Evolutionary conservation across 2,329 filamentous ascomycete species (phyloP).

Genomic region (Colletotrichum cuscutae): DNA sequence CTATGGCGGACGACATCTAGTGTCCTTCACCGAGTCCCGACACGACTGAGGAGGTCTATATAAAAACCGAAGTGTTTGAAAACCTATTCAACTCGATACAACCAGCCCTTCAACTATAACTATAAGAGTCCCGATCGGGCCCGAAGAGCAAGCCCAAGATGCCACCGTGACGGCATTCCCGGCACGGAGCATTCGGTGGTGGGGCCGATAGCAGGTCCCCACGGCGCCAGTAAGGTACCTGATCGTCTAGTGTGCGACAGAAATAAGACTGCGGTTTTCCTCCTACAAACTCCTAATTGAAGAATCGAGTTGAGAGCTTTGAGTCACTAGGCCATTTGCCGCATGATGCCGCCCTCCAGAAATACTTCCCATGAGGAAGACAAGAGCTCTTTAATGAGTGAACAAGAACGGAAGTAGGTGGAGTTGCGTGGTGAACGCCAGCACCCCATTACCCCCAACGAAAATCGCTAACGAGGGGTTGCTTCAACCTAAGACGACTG

Average conservation of each 20-base stretch:
- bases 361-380: background rate
- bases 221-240: background rate
- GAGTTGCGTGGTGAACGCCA: background rate
- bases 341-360: background rate
- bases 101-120: background rate
- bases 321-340: background rate
- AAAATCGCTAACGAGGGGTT: background rate
- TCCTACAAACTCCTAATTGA: background rate
- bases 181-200: background rate
- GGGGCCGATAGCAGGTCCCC: background rate
- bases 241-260: background rate
- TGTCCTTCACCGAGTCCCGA: no score
- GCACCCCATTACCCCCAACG: background rate
- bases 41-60: no score
- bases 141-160: background rate
- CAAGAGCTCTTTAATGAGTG: background rate
- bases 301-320: background rate
- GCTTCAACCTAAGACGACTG: slow-evolving; percentile 39
- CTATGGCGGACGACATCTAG: background rate
- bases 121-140: background rate
- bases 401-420: slow-evolving; percentile 21
- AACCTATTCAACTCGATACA: background rate
- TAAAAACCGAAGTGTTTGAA: no score
- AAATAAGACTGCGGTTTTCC: background rate
- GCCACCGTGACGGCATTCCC: background rate